Evolutionary conservation across 495 filamentous ascomycete species (phyloP), one percentile per base, ranked within the genome.

Genomic region (Rhizodiscina lignyota): DNA sequence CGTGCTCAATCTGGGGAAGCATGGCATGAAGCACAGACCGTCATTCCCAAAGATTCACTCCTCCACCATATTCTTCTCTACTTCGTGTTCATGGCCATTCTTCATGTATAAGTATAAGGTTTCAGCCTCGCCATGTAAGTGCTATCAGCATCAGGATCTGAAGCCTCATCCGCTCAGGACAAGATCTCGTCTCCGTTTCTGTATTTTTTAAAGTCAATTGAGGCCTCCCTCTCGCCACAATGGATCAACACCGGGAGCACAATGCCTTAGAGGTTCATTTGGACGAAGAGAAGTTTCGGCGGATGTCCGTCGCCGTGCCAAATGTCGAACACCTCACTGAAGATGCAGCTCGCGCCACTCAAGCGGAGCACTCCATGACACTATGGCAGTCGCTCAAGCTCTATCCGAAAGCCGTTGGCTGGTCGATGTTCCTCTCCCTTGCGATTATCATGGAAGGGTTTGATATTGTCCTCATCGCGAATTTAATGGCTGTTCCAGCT

Each of bases 371-470:
- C 33, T 22, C 20, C 17, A 51, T 51, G 48, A 40, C 40, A 12
- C 34, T 51, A 16, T 34, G 30, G 40, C 48, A 51, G 31, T 44
- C 44, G 35, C 34, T 47, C 1, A 47, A 41, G 37, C 28, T 46
- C 10, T 58, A 55, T 30, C 54, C 52, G 0, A 53, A 58, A 35
- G 54, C 54, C 5, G 44, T 55, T 11, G 42, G 13, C 5, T 58
- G 54, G 54, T 45, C 39, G 8, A 30, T 57, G 16, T 33, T 63
- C 15, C 46, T 64, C 21, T 61, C 52, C 11, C 53, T 53, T 8
- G 49, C 50, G 6, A 49, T 60, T 5, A 49, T 60, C 28, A 66
- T 66, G 62, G 59, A 62, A 35, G 59, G 54, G 16, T 66, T 56
- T 41, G 61, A 66, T 40, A 42, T 52, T 1, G 42, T 44, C 18